phyloP scores from a whole-genome alignment of 2,329 filamentous ascomycete species.

The Aspergillus quadricinctus region DNA sequence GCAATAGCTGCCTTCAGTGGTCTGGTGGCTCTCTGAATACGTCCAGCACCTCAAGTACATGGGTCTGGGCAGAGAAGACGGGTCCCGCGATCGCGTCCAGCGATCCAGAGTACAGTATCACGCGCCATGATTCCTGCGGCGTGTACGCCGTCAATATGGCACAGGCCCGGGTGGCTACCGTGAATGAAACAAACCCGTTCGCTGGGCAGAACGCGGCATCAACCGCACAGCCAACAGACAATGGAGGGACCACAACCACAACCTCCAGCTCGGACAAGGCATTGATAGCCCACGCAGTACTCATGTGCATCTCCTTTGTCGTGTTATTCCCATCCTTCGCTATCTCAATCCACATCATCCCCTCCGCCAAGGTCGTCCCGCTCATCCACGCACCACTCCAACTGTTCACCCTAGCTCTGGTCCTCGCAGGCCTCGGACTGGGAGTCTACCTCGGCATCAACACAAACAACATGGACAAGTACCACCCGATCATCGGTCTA shows the following conservation, averaged over 20 bases:
- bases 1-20: slow-evolving; percentile 27
- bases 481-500: slow-evolving; percentile 54
- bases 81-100: slow-evolving; percentile 19
- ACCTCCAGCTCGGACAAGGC: neutral
- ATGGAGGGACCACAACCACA: neutral
- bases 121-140: slow-evolving; percentile 22
- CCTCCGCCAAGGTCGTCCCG: slow-evolving; percentile 40
- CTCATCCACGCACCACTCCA: slow-evolving; percentile 44
- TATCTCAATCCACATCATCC: slow-evolving; percentile 30
- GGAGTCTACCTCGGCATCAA: slow-evolving; percentile 48
- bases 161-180: neutral
- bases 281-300: slow-evolving; percentile 19
- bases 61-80: slow-evolving; percentile 27
- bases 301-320: slow-evolving; percentile 42
- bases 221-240: neutral
- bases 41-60: slow-evolving; percentile 18
- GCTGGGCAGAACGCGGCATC: neutral
- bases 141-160: neutral
- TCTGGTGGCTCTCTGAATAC: slow-evolving; percentile 11
- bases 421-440: slow-evolving; percentile 47
- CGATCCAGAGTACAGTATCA: slow-evolving; percentile 14
- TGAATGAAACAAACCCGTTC: neutral
- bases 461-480: slow-evolving; percentile 31
- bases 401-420: slow-evolving; percentile 45
- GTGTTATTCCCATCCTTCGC: slow-evolving; percentile 35